Percentiles rank a stretch among this genome's conserved stretches.
Evolutionary conservation across 441 rosid genomes (phyloP).

Genomic region (Melastoma candidum): DNA sequence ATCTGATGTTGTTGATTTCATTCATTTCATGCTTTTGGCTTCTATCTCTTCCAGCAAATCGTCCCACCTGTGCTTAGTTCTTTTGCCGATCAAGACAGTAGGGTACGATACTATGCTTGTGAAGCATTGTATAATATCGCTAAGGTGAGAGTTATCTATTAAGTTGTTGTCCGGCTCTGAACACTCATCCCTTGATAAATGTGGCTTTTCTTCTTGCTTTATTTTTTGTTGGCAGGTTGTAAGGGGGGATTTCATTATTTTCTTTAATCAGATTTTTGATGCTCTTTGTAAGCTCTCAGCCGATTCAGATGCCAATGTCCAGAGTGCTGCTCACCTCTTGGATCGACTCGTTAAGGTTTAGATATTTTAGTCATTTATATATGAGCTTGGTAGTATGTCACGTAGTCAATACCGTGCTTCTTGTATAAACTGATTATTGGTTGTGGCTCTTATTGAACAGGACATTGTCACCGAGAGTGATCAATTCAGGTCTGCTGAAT

Average conservation of each 20-base stretch:
- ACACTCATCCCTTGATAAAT: slow-evolving; percentile 2
- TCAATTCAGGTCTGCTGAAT: slow-evolving; percentile 77
- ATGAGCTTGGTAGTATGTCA: neutral
- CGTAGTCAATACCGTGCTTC: neutral
- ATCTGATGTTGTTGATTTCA: slow-evolving; percentile 12
- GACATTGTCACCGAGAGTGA: slow-evolving; percentile 99
- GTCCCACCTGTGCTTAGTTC: slow-evolving; percentile 93
- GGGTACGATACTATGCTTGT: slow-evolving; percentile 99
- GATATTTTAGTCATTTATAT: slow-evolving; percentile 3
- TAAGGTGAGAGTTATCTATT: slow-evolving; percentile 41
- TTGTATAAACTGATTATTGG: slow-evolving; percentile 14
- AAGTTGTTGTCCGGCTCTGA: slow-evolving; percentile 3
- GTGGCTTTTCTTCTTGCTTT: slow-evolving; percentile 1
- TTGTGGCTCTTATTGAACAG: slow-evolving; percentile 45
- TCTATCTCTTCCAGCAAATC: slow-evolving; percentile 53
- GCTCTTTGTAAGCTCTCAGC: slow-evolving; percentile 97
- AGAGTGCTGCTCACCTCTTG: slow-evolving; percentile 97
- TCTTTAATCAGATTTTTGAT: slow-evolving; percentile 95
- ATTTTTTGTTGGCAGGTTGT: slow-evolving; percentile 61
- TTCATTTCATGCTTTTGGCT: slow-evolving; percentile 5
- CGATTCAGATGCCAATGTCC: slow-evolving; percentile 96
- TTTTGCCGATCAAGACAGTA: slow-evolving; percentile 94
- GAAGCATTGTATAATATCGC: slow-evolving; percentile 99
- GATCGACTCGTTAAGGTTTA: slow-evolving; percentile 96
- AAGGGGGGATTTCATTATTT: slow-evolving; percentile 91